Evolutionary conservation across 257 asterid genomes (phyloP), one percentile per base, ranked within the genome.

Genomic region (Scutellaria baicalensis): DNA sequence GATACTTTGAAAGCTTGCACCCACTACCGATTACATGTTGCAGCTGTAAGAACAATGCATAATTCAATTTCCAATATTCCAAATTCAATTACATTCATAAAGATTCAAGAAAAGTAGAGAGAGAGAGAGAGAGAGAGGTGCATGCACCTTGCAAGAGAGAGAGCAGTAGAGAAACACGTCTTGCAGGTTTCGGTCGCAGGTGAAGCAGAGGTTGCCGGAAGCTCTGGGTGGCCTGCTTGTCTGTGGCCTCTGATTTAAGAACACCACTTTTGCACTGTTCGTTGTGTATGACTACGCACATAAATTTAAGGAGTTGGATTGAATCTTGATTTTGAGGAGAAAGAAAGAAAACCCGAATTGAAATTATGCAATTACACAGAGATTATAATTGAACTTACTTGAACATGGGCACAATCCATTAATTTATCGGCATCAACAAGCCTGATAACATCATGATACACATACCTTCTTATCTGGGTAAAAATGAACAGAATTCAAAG

Each of bases 61-160:
- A 8, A 59, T 59, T 59, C 45, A 52, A 23, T 16, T 14, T 0
- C 8, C 23, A 14, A 14, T 14, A 10, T 5, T 9, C 6, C 13
- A 6, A 9, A 64, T 7, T 47, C 3, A n/a, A 45, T 13, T 13
- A 2, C 35, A 48, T 0, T 6, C 6, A 8, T 1, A 31, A 43
- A 69, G 52, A 33, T 54, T 44, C 48, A 61, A 43, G 47, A 75
- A 52, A 33, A 33, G 12, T 20, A 4, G 65, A 33, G 62, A 39
- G 59, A 51, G 59, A 5, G 62, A 12, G 10, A 12, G 40, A 27
- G 64, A 3, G 63, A 13, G 64, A 31, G 2, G 66, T 36, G 59
- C 31, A 45, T 38, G 69, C 16, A 93, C 97, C 98, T 93, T 93
- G 97, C 98, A 93, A 6, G 69, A 80, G 40, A 93, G 56, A 9